Evolutionary conservation across 139 green algal genomes (phyloP), one percentile per base, ranked within the genome.

Genomic region (Spirogloea muscicola): DNA sequence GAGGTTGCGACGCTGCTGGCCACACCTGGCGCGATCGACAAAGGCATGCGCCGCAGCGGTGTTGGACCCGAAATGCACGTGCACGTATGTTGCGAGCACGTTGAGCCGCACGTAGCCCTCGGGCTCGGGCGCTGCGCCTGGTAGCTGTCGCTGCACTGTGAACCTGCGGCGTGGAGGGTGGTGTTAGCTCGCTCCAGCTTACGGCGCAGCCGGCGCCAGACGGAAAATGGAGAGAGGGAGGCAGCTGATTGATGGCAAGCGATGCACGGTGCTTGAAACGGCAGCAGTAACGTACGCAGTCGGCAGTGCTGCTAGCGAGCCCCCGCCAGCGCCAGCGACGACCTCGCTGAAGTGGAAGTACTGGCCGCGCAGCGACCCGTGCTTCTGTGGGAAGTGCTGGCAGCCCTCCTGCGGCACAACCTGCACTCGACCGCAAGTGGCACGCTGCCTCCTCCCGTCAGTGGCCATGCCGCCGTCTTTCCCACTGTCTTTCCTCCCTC

Each of bases 51-150:
- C 89, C 9, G 90, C n/a, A 0, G 61, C 62, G 2, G 87, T 83
- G 34, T 85, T 85, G 29, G 68, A 86, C 38, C 82, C 85, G 84
- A 92, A 94, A 76, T 94, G 87, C 43, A 96, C 71, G 73, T 95
- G 88, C 16, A 93, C 82, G 41, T 89, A 89, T 49, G 79, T 90
- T 25, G 77, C 91, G 55, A 96, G 77, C 27, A 91, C 88, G 48
- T 86, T 88, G 3, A 75, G 68, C 37, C 49, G 61, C 2, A 74
- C 83, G 73, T 90, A 96, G 2, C 91, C 91, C 63, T 96, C 90
- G 36, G 41, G 21, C 6, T 25, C 29, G 29, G 57, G 16, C 51
- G 10, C 41, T 25, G 18, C 58, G 1, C 29, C 29, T 29, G 40
- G 63, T 10, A n/a, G 67, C 39, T 5, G 1, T 21, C 27, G 31